Percentiles rank a stretch among this genome's conserved stretches.
Evolutionary conservation across 495 filamentous ascomycete species (phyloP).

Genomic region (Tirmania nivea): DNA sequence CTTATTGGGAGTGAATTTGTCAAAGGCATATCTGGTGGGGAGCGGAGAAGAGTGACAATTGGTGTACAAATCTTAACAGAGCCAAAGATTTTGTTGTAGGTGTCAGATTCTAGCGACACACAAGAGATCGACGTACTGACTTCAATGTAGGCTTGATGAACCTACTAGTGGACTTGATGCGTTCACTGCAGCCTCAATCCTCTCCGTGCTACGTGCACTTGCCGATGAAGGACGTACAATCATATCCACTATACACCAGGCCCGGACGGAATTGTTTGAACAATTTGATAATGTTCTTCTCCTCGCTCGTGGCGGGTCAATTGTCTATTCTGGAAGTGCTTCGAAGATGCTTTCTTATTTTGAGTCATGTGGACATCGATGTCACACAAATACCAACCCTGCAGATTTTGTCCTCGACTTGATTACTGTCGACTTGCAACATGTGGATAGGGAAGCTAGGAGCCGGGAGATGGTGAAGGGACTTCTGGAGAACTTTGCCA

Average conservation of each 20-base stretch:
- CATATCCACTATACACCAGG: slow-evolving; percentile 54
- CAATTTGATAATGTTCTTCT: slow-evolving; percentile 49
- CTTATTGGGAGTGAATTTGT: slow-evolving; percentile 45
- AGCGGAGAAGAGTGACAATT: slow-evolving; percentile 53
- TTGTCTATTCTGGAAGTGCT: slow-evolving; percentile 43
- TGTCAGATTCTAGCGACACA: no score
- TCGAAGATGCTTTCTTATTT: slow-evolving; percentile 47
- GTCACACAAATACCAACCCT: slow-evolving; percentile 45
- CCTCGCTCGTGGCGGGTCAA: slow-evolving; percentile 42
- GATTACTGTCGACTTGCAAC: slow-evolving; percentile 50
- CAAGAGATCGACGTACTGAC: no score
- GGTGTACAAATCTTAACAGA: slow-evolving; percentile 56
- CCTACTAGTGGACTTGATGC: slow-evolving; percentile 42
- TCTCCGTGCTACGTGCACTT: slow-evolving; percentile 43
- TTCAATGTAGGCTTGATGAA: not conserved
- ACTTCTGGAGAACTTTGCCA: slow-evolving; percentile 34
- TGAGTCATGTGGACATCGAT: slow-evolving; percentile 32
- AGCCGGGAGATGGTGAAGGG: slow-evolving; percentile 36
- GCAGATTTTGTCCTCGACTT: slow-evolving; percentile 57
- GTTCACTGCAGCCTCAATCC: slow-evolving; percentile 52
- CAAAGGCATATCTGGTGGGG: slow-evolving; percentile 59
- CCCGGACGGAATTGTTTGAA: slow-evolving; percentile 46
- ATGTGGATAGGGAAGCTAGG: slow-evolving; percentile 32
- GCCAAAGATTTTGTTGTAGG: slow-evolving; percentile 40
- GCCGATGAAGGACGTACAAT: slow-evolving; percentile 53